Evolutionary conservation across 1,139 yeast genomes (phyloP).

Genomic region (Diutina sp.): DNA sequence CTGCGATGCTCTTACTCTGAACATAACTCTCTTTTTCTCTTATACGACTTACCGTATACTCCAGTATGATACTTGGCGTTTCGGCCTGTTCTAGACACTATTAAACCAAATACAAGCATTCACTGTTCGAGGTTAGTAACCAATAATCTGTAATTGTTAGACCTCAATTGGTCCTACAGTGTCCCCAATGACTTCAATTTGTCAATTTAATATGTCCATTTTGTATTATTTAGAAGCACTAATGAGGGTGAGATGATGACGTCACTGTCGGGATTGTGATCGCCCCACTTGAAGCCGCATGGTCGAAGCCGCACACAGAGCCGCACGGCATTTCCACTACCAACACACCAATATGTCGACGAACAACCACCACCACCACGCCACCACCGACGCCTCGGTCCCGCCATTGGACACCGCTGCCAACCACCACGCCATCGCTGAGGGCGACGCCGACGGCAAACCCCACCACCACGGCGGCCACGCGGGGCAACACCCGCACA

Average conservation of each 20-base stretch:
- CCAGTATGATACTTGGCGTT: background rate
- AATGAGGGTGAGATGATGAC: too few relatives aligned
- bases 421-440: slow-evolving; percentile 1
- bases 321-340: background rate
- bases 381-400: background rate
- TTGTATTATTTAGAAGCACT: too few relatives aligned
- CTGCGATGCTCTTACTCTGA: background rate
- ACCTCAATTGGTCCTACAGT: too few relatives aligned
- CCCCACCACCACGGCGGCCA: slow-evolving; percentile 1
- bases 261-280: too few relatives aligned
- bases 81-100: background rate
- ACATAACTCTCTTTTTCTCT: background rate
- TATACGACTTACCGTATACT: background rate
- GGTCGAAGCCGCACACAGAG: background rate
- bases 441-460: background rate
- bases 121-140: too few relatives aligned
- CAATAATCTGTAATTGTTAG: too few relatives aligned
- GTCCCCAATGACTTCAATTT: too few relatives aligned
- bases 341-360: background rate
- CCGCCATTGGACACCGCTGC: background rate
- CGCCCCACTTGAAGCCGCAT: too few relatives aligned
- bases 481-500: background rate
- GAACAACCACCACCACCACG: background rate
- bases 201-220: too few relatives aligned
- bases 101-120: background rate